Conservation (phyloP, 345 rosid species). For the Geranium rotundifolium region DNA sequence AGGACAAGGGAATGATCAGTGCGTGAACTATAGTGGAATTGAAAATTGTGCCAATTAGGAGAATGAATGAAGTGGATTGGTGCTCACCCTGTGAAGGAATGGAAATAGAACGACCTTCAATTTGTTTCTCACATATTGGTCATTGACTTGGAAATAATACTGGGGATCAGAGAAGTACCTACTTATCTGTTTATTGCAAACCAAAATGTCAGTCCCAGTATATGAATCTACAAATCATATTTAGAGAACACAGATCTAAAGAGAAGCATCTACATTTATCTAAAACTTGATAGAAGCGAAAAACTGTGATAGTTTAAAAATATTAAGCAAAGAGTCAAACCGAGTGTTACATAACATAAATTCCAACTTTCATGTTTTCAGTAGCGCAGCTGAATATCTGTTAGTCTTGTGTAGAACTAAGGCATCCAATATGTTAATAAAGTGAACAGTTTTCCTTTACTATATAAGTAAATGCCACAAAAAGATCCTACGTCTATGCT, state of each 20-base stretch:
- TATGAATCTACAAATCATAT: background rate
- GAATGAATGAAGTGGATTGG: background rate
- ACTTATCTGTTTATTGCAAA: slow-evolving; percentile 49
- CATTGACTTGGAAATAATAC: slow-evolving; percentile 95
- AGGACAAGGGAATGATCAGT: slow-evolving; percentile 6
- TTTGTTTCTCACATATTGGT: slow-evolving; percentile 92
- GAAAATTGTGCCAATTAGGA: slow-evolving; percentile 1
- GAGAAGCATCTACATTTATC: no score
- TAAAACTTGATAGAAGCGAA: no score
- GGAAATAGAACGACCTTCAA: slow-evolving; percentile 86
- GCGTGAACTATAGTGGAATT: background rate
- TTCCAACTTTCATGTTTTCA: no score
- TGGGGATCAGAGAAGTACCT: slow-evolving; percentile 91
- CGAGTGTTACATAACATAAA: no score
- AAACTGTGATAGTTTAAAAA: no score
- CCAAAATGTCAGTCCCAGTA: slow-evolving; percentile 1
- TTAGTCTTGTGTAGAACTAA: no score
- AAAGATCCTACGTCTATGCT: no score
- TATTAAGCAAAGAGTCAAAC: no score
- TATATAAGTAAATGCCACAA: no score
- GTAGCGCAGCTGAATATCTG: no score
- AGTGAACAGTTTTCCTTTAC: no score
- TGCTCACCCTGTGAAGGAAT: slow-evolving; percentile 77
- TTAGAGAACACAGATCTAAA: background rate
- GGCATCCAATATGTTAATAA: no score